Conservation (phyloP, 108 stramenopile genomes). For the Mayamaea pseudoterrestris region DNA sequence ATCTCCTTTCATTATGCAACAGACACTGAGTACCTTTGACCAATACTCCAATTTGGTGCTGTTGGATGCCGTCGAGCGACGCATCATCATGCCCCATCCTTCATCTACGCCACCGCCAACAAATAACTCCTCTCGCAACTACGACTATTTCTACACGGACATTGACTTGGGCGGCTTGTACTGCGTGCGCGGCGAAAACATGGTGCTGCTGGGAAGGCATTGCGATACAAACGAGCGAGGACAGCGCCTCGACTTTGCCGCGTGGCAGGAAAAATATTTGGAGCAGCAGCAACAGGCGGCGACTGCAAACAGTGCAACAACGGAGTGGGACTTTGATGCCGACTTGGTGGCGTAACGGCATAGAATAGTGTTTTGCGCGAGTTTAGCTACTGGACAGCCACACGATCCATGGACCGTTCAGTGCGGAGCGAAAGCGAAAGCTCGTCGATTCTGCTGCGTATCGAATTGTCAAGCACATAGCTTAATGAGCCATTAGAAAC, state of each 20-base stretch:
- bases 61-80: slow-evolving; percentile 84
- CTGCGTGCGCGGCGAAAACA: slow-evolving; percentile 80
- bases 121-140: too few species aligned
- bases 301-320: slow-evolving; percentile 3
- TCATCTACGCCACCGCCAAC: too few species aligned
- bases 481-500: too few species aligned
- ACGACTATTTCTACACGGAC: slow-evolving; percentile 64
- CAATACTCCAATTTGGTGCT: slow-evolving; percentile 91
- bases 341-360: slow-evolving; percentile 61
- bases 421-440: too few species aligned
- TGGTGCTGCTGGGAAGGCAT: slow-evolving; percentile 81
- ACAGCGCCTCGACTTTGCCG: slow-evolving; percentile 7
- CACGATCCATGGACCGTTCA: too few species aligned
- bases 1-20: not conserved
- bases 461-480: too few species aligned
- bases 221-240: slow-evolving; percentile 22
- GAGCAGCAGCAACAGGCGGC: slow-evolving; percentile 34
- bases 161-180: slow-evolving; percentile 80
- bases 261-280: slow-evolving; percentile 36
- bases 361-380: too few species aligned
- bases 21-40: slow-evolving; percentile 56
- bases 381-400: too few species aligned
- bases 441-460: too few species aligned
- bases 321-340: slow-evolving; percentile 79
- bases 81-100: slow-evolving; percentile 29